A percentile compares a stretch with the other conserved stretches of the same genome.
Evolutionary conservation across 805 yeast genomes (phyloP).

Genomic region (Candida lessepsii): DNA sequence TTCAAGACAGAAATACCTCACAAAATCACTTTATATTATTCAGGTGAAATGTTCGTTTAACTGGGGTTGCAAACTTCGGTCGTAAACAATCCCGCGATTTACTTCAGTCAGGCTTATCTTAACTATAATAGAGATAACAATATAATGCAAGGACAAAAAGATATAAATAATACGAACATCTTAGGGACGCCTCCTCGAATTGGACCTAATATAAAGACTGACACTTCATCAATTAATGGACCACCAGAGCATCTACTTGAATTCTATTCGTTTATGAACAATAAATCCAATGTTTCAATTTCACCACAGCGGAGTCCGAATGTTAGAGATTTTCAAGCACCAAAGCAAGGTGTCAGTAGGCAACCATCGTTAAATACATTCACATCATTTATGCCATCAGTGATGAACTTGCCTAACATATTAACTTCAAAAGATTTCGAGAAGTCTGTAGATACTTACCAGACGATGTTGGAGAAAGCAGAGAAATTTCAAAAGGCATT

Average conservation of each 20-base stretch:
- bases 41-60: neutral
- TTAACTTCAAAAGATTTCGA: constrained; percentile 60
- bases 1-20: too few relatives aligned
- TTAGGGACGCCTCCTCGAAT: neutral
- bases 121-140: neutral
- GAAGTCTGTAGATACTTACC: constrained; percentile 47
- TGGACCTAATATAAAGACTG: constrained; percentile 1
- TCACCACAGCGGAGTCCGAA: constrained; percentile 15
- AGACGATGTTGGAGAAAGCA: constrained; percentile 48
- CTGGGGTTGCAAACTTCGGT: constrained; percentile 1
- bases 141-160: constrained; percentile 1
- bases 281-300: constrained; percentile 14
- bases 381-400: constrained; percentile 51
- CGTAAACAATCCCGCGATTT: constrained; percentile 2
- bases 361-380: constrained; percentile 40
- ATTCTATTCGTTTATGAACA: constrained; percentile 52
- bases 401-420: constrained; percentile 58
- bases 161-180: neutral
- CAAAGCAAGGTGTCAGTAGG: constrained; percentile 14
- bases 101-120: neutral
- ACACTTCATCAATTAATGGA: neutral
- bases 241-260: constrained; percentile 60
- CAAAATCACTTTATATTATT: too few relatives aligned
- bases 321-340: constrained; percentile 10
- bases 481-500: constrained; percentile 47